Evolutionary conservation across 371 early-diverging fungal genomes (phyloP), one percentile per base, ranked within the genome.

Genomic region (Actinomortierella ambigua): DNA sequence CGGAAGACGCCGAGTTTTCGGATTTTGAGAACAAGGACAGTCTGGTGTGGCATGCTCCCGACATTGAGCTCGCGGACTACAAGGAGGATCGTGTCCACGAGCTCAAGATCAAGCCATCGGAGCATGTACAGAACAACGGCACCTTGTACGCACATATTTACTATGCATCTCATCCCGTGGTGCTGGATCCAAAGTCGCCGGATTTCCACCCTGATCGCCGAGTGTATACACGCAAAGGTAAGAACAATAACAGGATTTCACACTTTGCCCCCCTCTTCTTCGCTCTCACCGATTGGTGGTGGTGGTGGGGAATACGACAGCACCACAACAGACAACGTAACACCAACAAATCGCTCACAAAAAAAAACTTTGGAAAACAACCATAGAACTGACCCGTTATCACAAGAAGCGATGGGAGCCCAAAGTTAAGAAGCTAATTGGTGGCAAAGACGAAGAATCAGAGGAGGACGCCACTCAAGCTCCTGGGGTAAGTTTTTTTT

Each of bases 71-170:
- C 47, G 90, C 89, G 3, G 80, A 87, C 49, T 78, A 79, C 58
- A 69, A 75, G 51, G 89, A 88, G 15, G 75, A 73, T 28, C 63
- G 80, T 13, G 65, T 59, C 48, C 75, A 57, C 57, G 81, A 80
- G 53, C 76, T 77, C 54, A 70, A 57, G 70, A 50, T 82, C 78
- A 17, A 77, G 77, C 59, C 82, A 68, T 63, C 68, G 80, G 43
- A 85, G 85, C 65, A 77, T 50, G 84, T 93, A 2, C 89, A 89
- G 79, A 77, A 90, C 57, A 95, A 95, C 65, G 94, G 93, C 22
- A 86, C 91, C 14, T 71, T 93, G 2, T 95, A 89, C 69, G 93
- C 93, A 17, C 95, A 95, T 69, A 79, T 92, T 34, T 92, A 85
- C 80, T 66, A 93, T 57, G 79, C 84, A 5, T 79, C 78, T 41